Percentiles rank a stretch among this genome's conserved stretches.
Evolutionary conservation across 176 grass and related monocot species (phyloP).

Genomic region (Avena sativa): DNA sequence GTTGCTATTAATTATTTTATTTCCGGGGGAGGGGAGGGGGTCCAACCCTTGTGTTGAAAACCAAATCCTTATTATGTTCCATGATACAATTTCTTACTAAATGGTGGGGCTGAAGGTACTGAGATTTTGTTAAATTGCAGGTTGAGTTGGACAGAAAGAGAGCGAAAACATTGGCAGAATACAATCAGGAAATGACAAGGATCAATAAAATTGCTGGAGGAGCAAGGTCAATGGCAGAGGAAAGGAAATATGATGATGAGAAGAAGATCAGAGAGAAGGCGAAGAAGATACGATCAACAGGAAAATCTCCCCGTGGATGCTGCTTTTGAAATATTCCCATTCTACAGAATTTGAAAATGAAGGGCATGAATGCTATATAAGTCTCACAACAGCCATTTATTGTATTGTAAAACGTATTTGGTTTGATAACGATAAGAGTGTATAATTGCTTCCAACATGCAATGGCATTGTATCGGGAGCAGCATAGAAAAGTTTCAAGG

Average conservation of each 20-base stretch:
- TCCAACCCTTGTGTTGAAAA: neutral
- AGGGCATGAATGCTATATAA: neutral
- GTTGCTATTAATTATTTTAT: constrained; percentile 9
- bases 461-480: neutral
- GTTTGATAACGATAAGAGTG: constrained; percentile 30
- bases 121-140: constrained; percentile 56
- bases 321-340: constrained; percentile 57
- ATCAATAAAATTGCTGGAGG: constrained; percentile 66
- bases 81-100: constrained; percentile 7
- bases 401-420: constrained; percentile 34
- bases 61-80: constrained; percentile 23
- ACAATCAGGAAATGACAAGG: constrained; percentile 61
- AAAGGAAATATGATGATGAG: constrained; percentile 73
- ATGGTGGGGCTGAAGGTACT: neutral
- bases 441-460: constrained; percentile 23
- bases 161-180: constrained; percentile 50
- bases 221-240: constrained; percentile 56
- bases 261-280: constrained; percentile 66
- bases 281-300: constrained; percentile 53
- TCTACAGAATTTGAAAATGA: constrained; percentile 39
- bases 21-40: neutral
- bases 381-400: neutral
- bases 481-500: constrained; percentile 16
- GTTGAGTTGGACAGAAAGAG: constrained; percentile 50
- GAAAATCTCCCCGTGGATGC: constrained; percentile 51